These are phyloP conservation scores for Neoboletus subvelutipes DNA, from an alignment of 768 basidiomycete species.

Conservation along the genomic window DNA sequence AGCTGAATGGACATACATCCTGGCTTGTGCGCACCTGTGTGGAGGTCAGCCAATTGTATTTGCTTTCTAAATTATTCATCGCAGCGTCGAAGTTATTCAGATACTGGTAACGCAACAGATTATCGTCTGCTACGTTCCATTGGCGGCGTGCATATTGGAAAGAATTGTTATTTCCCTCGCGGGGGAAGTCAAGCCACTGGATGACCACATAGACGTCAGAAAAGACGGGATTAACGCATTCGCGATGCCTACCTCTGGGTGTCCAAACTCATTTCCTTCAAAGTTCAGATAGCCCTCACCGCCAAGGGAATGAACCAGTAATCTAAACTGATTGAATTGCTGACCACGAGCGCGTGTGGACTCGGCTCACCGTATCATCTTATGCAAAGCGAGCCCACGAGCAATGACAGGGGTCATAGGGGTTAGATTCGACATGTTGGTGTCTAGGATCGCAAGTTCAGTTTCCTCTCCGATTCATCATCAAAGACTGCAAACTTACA, in stretches of 20 bases:
- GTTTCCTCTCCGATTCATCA: neutral
- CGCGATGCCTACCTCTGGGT: conserved; percentile 72
- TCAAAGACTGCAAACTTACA: conserved; percentile 51
- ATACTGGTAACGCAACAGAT: conserved; percentile 85
- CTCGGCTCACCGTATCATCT: conserved; percentile 83
- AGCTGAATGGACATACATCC: neutral
- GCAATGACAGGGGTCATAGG: conserved; percentile 83
- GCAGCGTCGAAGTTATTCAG: conserved; percentile 90
- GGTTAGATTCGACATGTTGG: conserved; percentile 88
- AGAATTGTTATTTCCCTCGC: conserved; percentile 91
- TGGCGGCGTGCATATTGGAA: conserved; percentile 97
- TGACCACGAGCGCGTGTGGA: neutral
- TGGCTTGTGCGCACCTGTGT: conserved; percentile 56
- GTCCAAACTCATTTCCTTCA: conserved; percentile 97
- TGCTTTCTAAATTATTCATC: conserved; percentile 85
- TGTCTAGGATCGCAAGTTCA: conserved; percentile 50
- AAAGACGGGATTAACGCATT: neutral
- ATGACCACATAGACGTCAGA: neutral
- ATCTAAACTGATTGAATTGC: conserved; percentile 40
- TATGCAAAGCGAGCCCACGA: conserved; percentile 90
- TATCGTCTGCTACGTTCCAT: conserved; percentile 92
- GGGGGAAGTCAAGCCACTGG: conserved; percentile 98
- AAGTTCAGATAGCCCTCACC: conserved; percentile 99
- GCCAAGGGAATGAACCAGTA: conserved; percentile 88
- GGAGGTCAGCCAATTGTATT: conserved; percentile 81